These are phyloP conservation scores for Sisymbrium irio DNA, from an alignment of 345 rosid species.

Conservation along the genomic window DNA sequence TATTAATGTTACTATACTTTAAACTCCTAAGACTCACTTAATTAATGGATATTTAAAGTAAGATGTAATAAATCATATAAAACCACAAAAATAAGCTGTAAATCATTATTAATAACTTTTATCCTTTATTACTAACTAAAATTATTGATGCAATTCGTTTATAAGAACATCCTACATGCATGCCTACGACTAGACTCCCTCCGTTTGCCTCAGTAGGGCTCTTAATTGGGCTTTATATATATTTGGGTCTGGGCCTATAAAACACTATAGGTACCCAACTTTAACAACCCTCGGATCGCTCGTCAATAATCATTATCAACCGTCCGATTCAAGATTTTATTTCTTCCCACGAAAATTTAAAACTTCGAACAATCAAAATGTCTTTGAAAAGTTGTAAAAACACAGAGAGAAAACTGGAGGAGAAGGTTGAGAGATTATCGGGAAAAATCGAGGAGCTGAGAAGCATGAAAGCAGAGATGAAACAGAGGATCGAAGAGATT, in stretches of 20 bases:
- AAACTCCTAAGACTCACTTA: background rate
- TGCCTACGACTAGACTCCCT: no score
- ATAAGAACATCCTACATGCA: no score
- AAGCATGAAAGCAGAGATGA: conserved; percentile 35
- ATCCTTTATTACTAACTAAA: background rate
- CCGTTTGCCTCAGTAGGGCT: no score
- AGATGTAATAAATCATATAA: background rate
- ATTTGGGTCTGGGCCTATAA: background rate
- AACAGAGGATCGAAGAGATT: no score
- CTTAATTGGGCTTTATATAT: background rate
- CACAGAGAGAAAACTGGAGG: no score
- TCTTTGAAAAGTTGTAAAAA: no score
- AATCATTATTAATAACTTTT: background rate
- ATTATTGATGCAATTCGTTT: no score
- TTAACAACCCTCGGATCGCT: background rate
- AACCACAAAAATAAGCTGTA: background rate
- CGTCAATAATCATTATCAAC: background rate
- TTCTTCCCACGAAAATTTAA: background rate
- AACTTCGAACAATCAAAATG: no score
- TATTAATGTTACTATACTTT: background rate
- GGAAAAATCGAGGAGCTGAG: conserved; percentile 38
- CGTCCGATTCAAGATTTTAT: background rate
- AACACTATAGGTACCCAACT: background rate
- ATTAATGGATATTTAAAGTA: background rate
- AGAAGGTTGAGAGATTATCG: conserved; percentile 21